phyloP scores from a whole-genome alignment of 169 alveolate species.

The Hammondia hammondi region DNA sequence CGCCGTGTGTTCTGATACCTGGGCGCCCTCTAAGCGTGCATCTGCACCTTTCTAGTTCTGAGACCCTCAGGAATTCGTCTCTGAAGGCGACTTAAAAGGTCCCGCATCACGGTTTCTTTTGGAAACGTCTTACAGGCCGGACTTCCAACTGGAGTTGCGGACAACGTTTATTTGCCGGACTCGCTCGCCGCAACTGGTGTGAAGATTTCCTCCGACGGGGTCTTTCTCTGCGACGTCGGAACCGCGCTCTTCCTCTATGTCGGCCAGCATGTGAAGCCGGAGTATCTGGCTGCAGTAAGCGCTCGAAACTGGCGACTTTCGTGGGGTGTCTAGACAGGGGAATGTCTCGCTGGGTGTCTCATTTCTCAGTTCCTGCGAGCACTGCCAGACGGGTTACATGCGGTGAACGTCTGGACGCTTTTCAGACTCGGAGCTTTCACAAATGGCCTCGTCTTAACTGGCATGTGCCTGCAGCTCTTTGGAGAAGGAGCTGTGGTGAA shows the following conservation, averaged over 20 bases:
- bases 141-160: conserved; percentile 56
- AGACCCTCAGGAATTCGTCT: too few species aligned
- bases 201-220: conserved; percentile 82
- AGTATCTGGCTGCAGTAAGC: conserved; percentile 53
- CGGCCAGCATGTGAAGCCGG: conserved; percentile 79
- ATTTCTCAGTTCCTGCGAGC: too few species aligned
- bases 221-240: conserved; percentile 84
- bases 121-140: conserved; percentile 50
- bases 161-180: conserved; percentile 60
- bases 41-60: too few species aligned
- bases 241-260: conserved; percentile 80
- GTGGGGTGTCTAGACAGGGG: too few species aligned
- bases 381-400: too few species aligned
- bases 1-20: too few species aligned
- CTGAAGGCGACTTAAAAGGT: too few species aligned
- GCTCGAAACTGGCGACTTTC: not conserved
- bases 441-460: not conserved
- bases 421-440: not conserved
- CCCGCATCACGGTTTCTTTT: not conserved
- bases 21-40: too few species aligned
- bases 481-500: conserved; percentile 20
- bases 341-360: too few species aligned
- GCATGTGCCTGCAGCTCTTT: conserved; percentile 27
- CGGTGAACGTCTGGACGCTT: not conserved
- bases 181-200: conserved; percentile 80